Evolutionary conservation across 176 grass and related monocot species (phyloP), one percentile per base, ranked within the genome.

Genomic region (Oryza coarctata): DNA sequence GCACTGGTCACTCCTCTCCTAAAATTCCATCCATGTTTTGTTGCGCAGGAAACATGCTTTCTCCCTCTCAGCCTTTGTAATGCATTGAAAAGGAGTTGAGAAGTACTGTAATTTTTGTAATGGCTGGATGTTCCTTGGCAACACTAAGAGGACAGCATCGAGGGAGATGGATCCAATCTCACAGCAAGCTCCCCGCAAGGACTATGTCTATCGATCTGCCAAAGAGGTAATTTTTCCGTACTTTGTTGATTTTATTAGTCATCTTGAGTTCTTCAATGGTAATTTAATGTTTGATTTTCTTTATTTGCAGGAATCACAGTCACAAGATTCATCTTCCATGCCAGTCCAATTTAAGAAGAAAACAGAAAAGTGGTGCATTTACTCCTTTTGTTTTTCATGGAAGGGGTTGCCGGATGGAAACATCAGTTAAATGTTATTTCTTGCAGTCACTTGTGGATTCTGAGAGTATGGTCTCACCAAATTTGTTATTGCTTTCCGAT

Each of bases 71-170:
- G 63, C 12, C 27, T 71, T 57, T 57, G 33, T 57, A 65, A 85
- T 82, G 78, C 40, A 36, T 50, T 86, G 83, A 86, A 4, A 41
- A 29, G 15, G 61, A 72, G 6, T 22, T 33, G 1, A 27, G 10
- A 65, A 40, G n/a, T 13, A 17, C 60, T 12, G 3, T 12, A 25
- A 32, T 45, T 34, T 34, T 50, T 79, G 80, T 75, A 68, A 94
- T 94, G 92, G 86, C 89, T 12, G 83, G 73, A 34, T 94, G 86
- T 86, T 85, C 92, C 23, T 83, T 91, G 69, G 80, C 71, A 12
- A 84, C 86, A 58, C 52, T 84, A 34, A 78, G 83, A 70, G 83
- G 85, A 32, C 91, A 80, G 26, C 43, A 71, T 72, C 63, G 38
- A 76, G 70, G 86, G 28, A 75, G 61, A 84, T 88, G 92, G 69